phyloP scores from a whole-genome alignment of 2,329 filamentous ascomycete species.

The Didymella sp. region DNA sequence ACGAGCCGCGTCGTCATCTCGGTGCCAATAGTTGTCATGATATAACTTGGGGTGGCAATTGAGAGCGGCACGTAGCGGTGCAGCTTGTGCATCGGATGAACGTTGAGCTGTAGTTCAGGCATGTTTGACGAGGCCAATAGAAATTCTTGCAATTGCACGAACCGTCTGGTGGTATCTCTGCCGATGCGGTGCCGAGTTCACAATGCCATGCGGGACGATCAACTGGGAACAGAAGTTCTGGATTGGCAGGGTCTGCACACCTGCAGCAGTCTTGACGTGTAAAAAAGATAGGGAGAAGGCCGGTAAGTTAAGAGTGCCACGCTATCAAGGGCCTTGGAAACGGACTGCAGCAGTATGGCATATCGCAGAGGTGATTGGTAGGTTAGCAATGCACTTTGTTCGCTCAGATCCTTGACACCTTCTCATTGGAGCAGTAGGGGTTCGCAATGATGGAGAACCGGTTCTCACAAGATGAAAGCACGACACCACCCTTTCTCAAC shows the following conservation, averaged over 20 bases:
- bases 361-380: slow-evolving; percentile 4
- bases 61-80: slow-evolving; percentile 12
- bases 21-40: not conserved
- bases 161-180: slow-evolving; percentile 5
- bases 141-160: slow-evolving; percentile 13
- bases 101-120: slow-evolving; percentile 1
- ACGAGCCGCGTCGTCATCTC: slow-evolving; percentile 7
- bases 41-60: slow-evolving; percentile 3
- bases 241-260: slow-evolving; percentile 1
- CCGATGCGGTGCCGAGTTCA: slow-evolving; percentile 16
- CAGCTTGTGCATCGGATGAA: slow-evolving; percentile 6
- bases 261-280: slow-evolving; percentile 4
- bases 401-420: slow-evolving; percentile 4
- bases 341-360: slow-evolving; percentile 9
- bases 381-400: not conserved
- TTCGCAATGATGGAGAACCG: slow-evolving; percentile 4
- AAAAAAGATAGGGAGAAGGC: not conserved
- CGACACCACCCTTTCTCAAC: slow-evolving; percentile 1
- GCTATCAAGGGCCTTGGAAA: slow-evolving; percentile 9
- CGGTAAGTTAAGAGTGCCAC: slow-evolving; percentile 3
- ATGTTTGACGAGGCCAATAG: slow-evolving; percentile 9
- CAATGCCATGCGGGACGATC: slow-evolving; percentile 4
- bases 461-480: not conserved
- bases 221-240: slow-evolving; percentile 3
- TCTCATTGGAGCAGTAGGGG: slow-evolving; percentile 8